phyloP scores from a whole-genome alignment of 306 rosid genomes.

The Quercus bicolor region DNA sequence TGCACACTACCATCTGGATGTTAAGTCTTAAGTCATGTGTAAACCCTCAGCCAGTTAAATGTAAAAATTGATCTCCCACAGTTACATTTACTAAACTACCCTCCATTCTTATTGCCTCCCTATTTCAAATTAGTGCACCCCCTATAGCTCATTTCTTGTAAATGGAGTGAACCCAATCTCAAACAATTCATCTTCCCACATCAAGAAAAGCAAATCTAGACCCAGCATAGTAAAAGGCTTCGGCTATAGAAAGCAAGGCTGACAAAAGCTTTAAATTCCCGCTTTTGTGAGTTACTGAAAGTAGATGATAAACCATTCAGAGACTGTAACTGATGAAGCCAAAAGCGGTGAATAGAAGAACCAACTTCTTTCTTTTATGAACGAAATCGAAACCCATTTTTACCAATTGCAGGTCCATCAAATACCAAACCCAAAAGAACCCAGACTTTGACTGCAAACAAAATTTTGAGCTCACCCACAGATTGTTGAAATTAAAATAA shows the following conservation, averaged over 20 bases:
- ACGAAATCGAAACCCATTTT: slow-evolving; percentile 37
- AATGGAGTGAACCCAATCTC: too few species aligned
- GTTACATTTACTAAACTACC: too few species aligned
- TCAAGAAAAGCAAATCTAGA: slow-evolving; percentile 73
- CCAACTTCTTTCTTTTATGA: slow-evolving; percentile 53
- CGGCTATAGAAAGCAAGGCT: slow-evolving; percentile 53
- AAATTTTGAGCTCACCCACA: neutral
- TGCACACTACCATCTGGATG: too few species aligned
- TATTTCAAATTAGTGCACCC: too few species aligned
- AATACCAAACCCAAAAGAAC: slow-evolving; percentile 9
- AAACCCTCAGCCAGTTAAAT: too few species aligned
- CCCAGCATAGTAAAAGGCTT: slow-evolving; percentile 57
- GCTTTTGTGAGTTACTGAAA: slow-evolving; percentile 53
- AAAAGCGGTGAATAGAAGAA: slow-evolving; percentile 39
- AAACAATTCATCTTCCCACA: slow-evolving; percentile 43
- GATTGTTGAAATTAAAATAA: too few species aligned
- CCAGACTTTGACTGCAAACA: neutral
- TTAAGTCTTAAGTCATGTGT: too few species aligned
- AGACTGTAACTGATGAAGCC: slow-evolving; percentile 58
- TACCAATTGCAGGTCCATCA: slow-evolving; percentile 50
- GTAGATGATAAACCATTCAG: slow-evolving; percentile 49
- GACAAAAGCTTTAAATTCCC: slow-evolving; percentile 45
- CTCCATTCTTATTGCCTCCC: too few species aligned
- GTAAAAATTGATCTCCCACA: too few species aligned
- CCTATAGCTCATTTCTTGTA: too few species aligned